Base-by-base conservation (phyloP, 495 filamentous ascomycete species). In the Bathelium albidoporum region DNA sequence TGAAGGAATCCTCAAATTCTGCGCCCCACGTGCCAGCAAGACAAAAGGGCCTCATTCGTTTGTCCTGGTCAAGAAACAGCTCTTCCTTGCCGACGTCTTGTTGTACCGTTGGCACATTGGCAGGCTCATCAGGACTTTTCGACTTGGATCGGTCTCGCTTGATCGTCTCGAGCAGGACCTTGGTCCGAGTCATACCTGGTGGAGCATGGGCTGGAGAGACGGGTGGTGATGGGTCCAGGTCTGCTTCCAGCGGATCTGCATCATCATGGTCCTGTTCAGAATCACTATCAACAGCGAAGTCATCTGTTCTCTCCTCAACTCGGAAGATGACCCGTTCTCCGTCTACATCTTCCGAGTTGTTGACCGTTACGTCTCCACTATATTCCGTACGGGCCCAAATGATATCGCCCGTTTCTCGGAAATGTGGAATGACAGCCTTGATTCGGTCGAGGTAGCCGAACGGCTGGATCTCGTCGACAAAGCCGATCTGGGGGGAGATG, bases 351-450 rank as follows among this genome's bases (percentile, higher is more conserved):
- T 71, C 73, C 52, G 76, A 72, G 41, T 83, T 80, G 29, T 80
- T 74, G 67, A 78, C 68, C 49, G 77, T 69, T 36, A 87, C 82
- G 32, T 84, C 81, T 43, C 77, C 77, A 67, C 88, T 84, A 70
- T 85, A 93, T 61, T 87, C 81, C 62, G 88, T 90, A 39, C 86
- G 87, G 41, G 95, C 82, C 91, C 92, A 97, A 70, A 97, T 85
- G 59, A 97, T 80, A 71, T 93, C 88, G 60, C 90, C 90, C 28
- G 78, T 75, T 16, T 82, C 82, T 59, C 94, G 89, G 70, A 98
- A 97, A 28, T 80, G 77, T 12, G 83, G 83, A 29, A 85, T 83
- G 7, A 98, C 77, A 1, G 79, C 73, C 11, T 85, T 79, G 32
- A 91, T 82, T 1, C 80, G 81, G 28, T 88, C 81, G 24, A 94